phyloP scores from a whole-genome alignment of 2,329 filamentous ascomycete genomes.

The Alternaria brassicae region DNA sequence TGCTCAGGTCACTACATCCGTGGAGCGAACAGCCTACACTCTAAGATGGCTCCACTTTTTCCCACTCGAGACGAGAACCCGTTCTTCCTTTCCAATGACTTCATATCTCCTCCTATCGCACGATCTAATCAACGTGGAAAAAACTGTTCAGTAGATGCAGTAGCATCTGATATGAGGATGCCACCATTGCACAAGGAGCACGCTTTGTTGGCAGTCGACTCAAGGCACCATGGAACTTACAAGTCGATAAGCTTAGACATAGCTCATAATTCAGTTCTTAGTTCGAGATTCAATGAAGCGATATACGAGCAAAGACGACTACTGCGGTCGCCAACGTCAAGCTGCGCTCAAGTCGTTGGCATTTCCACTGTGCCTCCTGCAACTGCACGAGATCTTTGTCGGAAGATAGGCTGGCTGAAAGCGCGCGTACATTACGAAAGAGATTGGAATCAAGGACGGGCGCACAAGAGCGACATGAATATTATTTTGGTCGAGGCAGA shows the following conservation, averaged over 20 bases:
- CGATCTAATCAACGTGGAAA: not conserved
- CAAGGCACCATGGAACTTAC: not conserved
- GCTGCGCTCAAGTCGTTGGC: not conserved
- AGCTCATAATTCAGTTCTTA: not conserved
- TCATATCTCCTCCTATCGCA: not conserved
- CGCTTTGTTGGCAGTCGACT: not conserved
- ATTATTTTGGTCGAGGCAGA: not conserved
- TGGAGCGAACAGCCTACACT: not conserved
- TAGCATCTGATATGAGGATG: not conserved
- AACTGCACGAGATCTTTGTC: slow-evolving; percentile 10
- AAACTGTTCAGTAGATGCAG: not conserved
- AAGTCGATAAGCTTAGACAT: not conserved
- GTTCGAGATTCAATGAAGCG: not conserved
- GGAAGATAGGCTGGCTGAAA: slow-evolving; percentile 20
- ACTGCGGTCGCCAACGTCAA: not conserved
- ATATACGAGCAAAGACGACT: not conserved
- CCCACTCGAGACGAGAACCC: not conserved
- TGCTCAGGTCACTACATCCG: not conserved
- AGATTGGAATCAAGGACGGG: not conserved
- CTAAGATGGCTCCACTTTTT: not conserved
- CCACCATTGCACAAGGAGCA: not conserved
- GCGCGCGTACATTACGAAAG: slow-evolving; percentile 23
- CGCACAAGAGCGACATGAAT: not conserved
- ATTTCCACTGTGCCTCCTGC: not conserved
- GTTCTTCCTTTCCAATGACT: not conserved